Conservation (phyloP, 352 stramenopile species). For the Phytophthora vignae region DNA sequence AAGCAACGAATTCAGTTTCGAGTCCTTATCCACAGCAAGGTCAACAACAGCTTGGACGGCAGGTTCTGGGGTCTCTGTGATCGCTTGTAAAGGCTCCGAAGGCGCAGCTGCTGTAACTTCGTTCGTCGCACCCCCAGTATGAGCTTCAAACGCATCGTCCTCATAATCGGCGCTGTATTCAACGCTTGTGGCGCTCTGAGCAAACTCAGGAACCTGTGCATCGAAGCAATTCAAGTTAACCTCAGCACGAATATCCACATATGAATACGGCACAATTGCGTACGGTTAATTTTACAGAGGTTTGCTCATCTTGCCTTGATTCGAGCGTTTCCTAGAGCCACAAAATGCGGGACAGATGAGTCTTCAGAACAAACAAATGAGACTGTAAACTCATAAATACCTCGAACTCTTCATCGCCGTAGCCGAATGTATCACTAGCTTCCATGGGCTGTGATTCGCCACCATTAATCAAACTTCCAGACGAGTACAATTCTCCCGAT, state of each 20-base stretch:
- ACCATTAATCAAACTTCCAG: background rate
- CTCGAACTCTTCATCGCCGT: constrained; percentile 85
- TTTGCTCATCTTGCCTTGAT: constrained; percentile 13
- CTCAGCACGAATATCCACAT: background rate
- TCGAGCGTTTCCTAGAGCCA: constrained; percentile 19
- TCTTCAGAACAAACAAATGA: background rate
- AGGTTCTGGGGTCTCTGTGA: constrained; percentile 5
- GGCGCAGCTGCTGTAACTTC: constrained; percentile 2
- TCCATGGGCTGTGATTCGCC: constrained; percentile 9
- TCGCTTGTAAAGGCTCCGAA: constrained; percentile 2
- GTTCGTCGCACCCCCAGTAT: background rate
- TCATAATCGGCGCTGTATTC: constrained; percentile 44
- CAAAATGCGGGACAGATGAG: background rate
- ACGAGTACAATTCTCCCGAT: background rate
- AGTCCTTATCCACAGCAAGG: constrained; percentile 1
- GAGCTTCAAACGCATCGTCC: constrained; percentile 56
- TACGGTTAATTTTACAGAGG: background rate
- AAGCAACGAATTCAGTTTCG: constrained; percentile 35
- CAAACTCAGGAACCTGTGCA: background rate
- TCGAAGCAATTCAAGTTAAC: background rate
- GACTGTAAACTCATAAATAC: constrained; percentile 16
- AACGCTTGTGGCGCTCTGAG: background rate
- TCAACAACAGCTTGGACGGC: constrained; percentile 1
- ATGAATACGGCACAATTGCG: background rate
- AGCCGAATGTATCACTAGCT: constrained; percentile 60